Evolutionary conservation across 1,284 basidiomycete genomes (phyloP).

Genomic region (Neolentinus lepideus): DNA sequence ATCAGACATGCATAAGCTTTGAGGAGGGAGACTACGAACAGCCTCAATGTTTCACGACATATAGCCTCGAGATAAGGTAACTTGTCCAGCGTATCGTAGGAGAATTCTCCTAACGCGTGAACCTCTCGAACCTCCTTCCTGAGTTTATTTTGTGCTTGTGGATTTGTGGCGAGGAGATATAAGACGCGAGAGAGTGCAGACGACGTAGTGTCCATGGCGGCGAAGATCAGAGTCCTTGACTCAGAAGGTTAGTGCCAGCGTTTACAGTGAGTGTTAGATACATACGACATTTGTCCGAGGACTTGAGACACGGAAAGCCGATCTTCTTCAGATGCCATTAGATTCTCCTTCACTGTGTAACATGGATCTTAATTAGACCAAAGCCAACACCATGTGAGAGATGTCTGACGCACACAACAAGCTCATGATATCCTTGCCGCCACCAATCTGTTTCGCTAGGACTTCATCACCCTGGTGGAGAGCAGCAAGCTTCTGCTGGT

Average conservation of each 20-base stretch:
- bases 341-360: slow-evolving; percentile 22
- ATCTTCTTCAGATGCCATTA: slow-evolving; percentile 18
- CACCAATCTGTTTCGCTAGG: slow-evolving; percentile 11
- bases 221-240: slow-evolving; percentile 13
- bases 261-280: no score
- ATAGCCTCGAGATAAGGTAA: slow-evolving; percentile 16
- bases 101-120: slow-evolving; percentile 7
- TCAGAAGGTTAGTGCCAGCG: background rate
- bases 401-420: slow-evolving; percentile 10
- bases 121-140: slow-evolving; percentile 14
- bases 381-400: background rate
- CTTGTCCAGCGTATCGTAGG: slow-evolving; percentile 11
- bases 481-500: background rate
- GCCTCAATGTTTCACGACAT: slow-evolving; percentile 13
- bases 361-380: background rate
- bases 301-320: slow-evolving; percentile 22
- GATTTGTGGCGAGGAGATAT: slow-evolving; percentile 12
- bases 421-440: slow-evolving; percentile 21
- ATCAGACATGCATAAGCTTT: background rate
- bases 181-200: slow-evolving; percentile 13
- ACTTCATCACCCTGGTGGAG: slow-evolving; percentile 9
- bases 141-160: slow-evolving; percentile 12
- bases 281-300: slow-evolving; percentile 24
- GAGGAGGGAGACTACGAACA: slow-evolving; percentile 1
- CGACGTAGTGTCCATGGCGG: slow-evolving; percentile 16